Evolutionary conservation across 2,329 filamentous ascomycete species (phyloP), one percentile per base, ranked within the genome.

Genomic region (Simplicillium sp.): DNA sequence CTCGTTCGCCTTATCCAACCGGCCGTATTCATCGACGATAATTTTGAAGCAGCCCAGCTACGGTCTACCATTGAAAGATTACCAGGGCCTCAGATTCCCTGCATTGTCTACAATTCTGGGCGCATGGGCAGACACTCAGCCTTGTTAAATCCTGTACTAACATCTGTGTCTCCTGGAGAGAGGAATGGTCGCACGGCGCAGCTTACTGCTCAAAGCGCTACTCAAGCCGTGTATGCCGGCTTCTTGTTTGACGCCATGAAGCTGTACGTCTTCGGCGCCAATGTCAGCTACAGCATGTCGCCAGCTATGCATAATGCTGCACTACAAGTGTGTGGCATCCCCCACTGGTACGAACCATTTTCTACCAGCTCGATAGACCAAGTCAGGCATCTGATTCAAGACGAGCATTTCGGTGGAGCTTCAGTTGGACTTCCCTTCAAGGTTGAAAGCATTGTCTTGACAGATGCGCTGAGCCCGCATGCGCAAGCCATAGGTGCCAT

Each of bases 231-330:
- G 0, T 85, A 80, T 50, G 68, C 77, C 4, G 79, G 76, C 1
- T 84, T 82, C 43, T 67, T 82, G 1, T 74, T 79, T 39, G 80
- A 87, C 33, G 70, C 79, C 0, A 77, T 88, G 68, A 77, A 80
- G 38, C 77, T 85, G 41, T 84, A 83, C 49, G 80, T 88, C 29
- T 75, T 87, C 38, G 84, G 84, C n/a, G 79, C 75, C 41, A 80
- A 80, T 41, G 77, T 84, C 9, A 75, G 71, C 38, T 85, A 84
- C 61, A 87, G 80, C 54, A 58, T 88, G 42, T 87, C 84, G 0
- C 84, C 84, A 1, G 79, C 80, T 7, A 88, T 88, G 82, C 84
- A 89, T 56, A 84, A 80, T 41, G 70, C 80, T 6, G 84, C 83
- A 0, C 77, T 84, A 43, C 66, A 70, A 39, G 73, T 71, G 1